A percentile compares a stretch with the other conserved stretches of the same genome.
Evolutionary conservation across 176 grass and related monocot genomes (phyloP).

Genomic region (Eleusine indica): DNA sequence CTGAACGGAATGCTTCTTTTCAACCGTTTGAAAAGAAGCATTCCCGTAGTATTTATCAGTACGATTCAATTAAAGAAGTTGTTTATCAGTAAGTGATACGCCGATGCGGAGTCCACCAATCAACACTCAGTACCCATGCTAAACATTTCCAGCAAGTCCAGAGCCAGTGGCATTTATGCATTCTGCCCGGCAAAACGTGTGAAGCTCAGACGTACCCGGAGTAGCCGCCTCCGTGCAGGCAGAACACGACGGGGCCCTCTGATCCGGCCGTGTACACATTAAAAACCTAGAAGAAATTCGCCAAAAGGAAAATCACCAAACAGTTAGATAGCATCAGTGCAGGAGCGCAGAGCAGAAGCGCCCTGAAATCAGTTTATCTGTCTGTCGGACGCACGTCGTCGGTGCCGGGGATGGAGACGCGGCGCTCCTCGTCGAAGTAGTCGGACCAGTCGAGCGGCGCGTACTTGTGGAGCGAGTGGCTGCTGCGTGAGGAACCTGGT

Average conservation of each 20-base stretch:
- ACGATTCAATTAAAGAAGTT: not conserved
- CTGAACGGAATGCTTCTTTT: no score
- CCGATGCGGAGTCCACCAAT: not conserved
- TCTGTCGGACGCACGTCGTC: slow-evolving; percentile 61
- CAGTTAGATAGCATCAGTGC: slow-evolving; percentile 33
- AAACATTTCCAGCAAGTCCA: not conserved
- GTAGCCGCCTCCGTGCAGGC: slow-evolving; percentile 95
- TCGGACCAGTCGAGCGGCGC: slow-evolving; percentile 79
- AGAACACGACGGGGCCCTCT: slow-evolving; percentile 90
- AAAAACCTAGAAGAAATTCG: slow-evolving; percentile 57
- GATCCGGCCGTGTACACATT: slow-evolving; percentile 80
- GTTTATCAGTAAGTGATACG: not conserved
- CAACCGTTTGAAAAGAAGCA: no score
- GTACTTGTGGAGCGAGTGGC: slow-evolving; percentile 81
- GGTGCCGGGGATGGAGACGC: slow-evolving; percentile 67
- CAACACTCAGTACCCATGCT: not conserved
- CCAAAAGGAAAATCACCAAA: not conserved
- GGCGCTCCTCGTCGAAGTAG: slow-evolving; percentile 90
- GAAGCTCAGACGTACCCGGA: slow-evolving; percentile 54
- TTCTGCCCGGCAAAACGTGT: no score
- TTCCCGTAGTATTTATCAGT: no score
- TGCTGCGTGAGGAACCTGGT: slow-evolving; percentile 47
- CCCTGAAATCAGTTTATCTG: not conserved
- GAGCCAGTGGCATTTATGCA: not conserved
- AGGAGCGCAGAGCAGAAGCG: not conserved